A percentile compares a stretch with the other conserved stretches of the same genome.
phyloP scores from a whole-genome alignment of 805 yeast genomes.

The Peterozyma xylosa region DNA sequence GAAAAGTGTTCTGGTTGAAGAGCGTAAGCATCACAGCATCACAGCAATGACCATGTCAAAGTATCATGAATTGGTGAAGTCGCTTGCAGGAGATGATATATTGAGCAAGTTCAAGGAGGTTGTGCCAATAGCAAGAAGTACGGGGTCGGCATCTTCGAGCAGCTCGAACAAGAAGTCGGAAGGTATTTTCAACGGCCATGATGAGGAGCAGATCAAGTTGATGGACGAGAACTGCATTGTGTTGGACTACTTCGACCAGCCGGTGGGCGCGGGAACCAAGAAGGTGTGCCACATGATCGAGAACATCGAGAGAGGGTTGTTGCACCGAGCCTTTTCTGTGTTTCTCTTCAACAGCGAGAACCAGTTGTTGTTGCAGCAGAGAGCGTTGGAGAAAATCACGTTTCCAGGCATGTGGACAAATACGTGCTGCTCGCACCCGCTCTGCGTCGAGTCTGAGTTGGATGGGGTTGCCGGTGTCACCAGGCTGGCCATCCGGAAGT shows the following conservation, averaged over 20 bases:
- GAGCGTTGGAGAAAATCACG: slow-evolving; percentile 95
- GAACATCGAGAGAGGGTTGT: slow-evolving; percentile 76
- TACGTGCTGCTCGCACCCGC: slow-evolving; percentile 97
- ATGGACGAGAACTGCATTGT: slow-evolving; percentile 98
- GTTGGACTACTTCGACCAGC: slow-evolving; percentile 76
- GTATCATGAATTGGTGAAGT: slow-evolving; percentile 48
- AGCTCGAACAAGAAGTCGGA: slow-evolving; percentile 27
- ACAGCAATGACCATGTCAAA: neutral
- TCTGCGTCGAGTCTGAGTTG: slow-evolving; percentile 74
- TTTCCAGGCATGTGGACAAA: slow-evolving; percentile 98
- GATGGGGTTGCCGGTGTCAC: slow-evolving; percentile 72
- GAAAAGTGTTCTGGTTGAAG: neutral
- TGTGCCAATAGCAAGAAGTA: slow-evolving; percentile 50
- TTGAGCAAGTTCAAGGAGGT: slow-evolving; percentile 58
- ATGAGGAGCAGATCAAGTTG: slow-evolving; percentile 85
- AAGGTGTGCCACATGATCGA: slow-evolving; percentile 84
- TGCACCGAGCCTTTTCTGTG: slow-evolving; percentile 96
- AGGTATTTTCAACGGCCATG: slow-evolving; percentile 74
- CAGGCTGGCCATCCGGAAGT: slow-evolving; percentile 85
- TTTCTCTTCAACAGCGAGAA: slow-evolving; percentile 77
- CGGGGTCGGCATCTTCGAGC: slow-evolving; percentile 46
- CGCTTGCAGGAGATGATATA: slow-evolving; percentile 41
- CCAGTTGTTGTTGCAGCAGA: slow-evolving; percentile 80
- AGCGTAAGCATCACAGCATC: neutral
- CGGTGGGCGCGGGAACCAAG: slow-evolving; percentile 91